Evolutionary conservation across 177 flowering plant genomes (phyloP).

Genomic region (Vitis hybrid): DNA sequence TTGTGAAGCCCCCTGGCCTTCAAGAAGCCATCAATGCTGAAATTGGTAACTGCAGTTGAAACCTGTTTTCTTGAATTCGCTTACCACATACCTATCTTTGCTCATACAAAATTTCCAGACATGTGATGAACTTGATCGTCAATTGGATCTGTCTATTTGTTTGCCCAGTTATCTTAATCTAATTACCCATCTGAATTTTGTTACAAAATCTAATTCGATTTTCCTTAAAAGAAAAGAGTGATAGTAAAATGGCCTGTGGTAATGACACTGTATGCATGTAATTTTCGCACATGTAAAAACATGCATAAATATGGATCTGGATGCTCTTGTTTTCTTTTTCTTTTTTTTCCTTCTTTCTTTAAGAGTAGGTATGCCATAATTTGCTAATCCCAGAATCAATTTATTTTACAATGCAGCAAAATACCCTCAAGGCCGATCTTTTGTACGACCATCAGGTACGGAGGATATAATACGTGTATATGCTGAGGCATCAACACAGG

Average conservation of each 20-base stretch:
- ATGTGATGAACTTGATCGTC: neutral
- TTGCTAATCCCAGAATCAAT: neutral
- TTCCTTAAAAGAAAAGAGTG: too few relatives aligned
- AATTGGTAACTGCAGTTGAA: slow-evolving; percentile 44
- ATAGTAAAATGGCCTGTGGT: too few relatives aligned
- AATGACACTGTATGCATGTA: too few relatives aligned
- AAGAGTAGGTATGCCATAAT: neutral
- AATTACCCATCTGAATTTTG: too few relatives aligned
- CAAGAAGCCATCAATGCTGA: slow-evolving; percentile 83
- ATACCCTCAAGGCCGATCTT: slow-evolving; percentile 65
- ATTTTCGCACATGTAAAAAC: too few relatives aligned
- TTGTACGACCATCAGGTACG: slow-evolving; percentile 91
- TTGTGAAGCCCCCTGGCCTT: slow-evolving; percentile 69
- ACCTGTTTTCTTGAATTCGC: neutral
- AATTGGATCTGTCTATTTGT: neutral
- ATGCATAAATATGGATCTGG: neutral
- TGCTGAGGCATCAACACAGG: slow-evolving; percentile 91
- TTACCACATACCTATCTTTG: neutral
- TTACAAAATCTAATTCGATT: too few relatives aligned
- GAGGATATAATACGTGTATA: slow-evolving; percentile 92
- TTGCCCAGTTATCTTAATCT: too few relatives aligned
- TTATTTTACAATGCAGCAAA: slow-evolving; percentile 51
- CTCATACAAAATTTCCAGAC: too few relatives aligned
- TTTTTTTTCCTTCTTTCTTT: neutral
- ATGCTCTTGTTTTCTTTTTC: neutral